Percentiles rank a stretch among this genome's conserved stretches.
These are phyloP conservation scores for Russula griseocarnosa DNA, from an alignment of 768 basidiomycete species.

Conservation along the genomic window DNA sequence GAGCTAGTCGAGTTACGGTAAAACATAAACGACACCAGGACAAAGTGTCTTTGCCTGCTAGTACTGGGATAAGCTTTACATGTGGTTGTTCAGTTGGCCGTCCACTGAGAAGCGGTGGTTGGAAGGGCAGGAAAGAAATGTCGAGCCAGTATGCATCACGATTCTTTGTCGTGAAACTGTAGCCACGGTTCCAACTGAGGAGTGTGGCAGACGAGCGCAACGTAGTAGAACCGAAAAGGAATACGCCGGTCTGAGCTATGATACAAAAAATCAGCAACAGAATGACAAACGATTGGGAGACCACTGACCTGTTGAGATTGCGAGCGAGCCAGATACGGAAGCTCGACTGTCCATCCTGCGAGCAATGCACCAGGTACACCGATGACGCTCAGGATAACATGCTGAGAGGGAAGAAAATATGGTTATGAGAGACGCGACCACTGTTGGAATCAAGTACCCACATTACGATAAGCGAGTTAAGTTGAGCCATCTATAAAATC, in stretches of 20 bases:
- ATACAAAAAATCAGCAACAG: background rate
- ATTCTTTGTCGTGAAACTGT: constrained; percentile 54
- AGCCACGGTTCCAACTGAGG: constrained; percentile 57
- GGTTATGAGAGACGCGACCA: background rate
- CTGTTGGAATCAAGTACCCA: constrained; percentile 31
- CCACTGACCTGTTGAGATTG: constrained; percentile 42
- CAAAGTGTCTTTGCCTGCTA: too few species aligned
- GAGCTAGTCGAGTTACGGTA: too few species aligned
- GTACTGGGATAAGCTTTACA: too few species aligned
- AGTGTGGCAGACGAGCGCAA: constrained; percentile 49
- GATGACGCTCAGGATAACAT: constrained; percentile 54
- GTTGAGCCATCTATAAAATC: constrained; percentile 65
- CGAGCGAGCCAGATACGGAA: constrained; percentile 47
- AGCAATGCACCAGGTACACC: constrained; percentile 56
- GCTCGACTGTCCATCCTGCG: constrained; percentile 52
- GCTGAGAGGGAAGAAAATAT: constrained; percentile 32
- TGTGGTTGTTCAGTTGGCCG: too few species aligned
- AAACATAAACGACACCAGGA: too few species aligned
- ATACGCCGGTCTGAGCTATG: constrained; percentile 52
- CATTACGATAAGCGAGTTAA: constrained; percentile 72
- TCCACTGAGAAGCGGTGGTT: too few species aligned
- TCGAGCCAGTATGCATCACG: too few species aligned
- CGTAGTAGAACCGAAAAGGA: constrained; percentile 55
- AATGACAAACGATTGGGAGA: background rate
- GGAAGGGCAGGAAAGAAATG: too few species aligned